Base-by-base conservation (phyloP, 768 basidiomycete genomes). In the Psilocybe subaeruginosa region DNA sequence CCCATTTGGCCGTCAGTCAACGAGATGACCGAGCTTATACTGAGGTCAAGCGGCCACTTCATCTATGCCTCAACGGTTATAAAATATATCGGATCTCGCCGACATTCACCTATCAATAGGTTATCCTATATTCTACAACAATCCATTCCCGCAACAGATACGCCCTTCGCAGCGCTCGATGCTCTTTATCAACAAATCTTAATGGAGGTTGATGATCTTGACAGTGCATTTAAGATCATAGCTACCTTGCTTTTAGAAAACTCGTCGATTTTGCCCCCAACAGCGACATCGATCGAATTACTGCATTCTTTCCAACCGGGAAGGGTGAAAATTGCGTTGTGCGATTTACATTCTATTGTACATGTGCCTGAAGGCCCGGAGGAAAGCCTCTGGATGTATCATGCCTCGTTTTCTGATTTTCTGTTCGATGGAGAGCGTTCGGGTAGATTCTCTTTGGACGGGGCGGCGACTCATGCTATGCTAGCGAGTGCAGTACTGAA, bases 1-100 rank as follows among this genome's bases (percentile, higher is more conserved):
- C 4, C 23, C 1, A 7, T 62, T 31, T 70, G 73, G 72, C 73
- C 73, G 23, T 67, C 71, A 0, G 55, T 56, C 2, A 39, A 45
- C 6, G 63, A 59, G 12, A 45, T 73, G 37, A 39, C 8, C 2
- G 33, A 31, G 6, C 60, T 74, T 16, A 66, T 70, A 2, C 16
- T 46, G 16, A 68, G 63, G 55, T 68, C 71, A 2, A 64, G 64
- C 0, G 70, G 69, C 3, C 68, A 69, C 33, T 73, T 73, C 54
- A 69, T 39, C 37, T 72, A 59, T 70, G 70, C 72, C 2, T 65
- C 73, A 0, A 73, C 72, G 2, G 60, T 70, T 3, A 39, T 72
- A 27, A 69, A 66, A 52, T 73, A 65, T 47, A 57, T 74, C 39
- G 63, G 64, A 19, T 61, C 66, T 8, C 56, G 55, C 16, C 52